These are phyloP conservation scores for Botrytis porri DNA, from an alignment of 2,329 filamentous ascomycete genomes.

Conservation along the genomic window DNA sequence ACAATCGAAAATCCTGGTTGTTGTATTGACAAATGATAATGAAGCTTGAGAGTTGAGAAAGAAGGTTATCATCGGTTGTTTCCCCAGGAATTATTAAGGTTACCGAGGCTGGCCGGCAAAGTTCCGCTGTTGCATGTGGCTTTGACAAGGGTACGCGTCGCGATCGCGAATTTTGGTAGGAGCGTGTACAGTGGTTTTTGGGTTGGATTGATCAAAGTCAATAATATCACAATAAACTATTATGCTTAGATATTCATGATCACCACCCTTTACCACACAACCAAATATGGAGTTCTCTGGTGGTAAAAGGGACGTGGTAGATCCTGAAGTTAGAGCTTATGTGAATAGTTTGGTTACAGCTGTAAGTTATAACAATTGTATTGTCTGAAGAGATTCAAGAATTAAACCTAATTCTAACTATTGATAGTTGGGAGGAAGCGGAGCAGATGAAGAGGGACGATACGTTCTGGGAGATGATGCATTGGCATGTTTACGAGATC, in stretches of 20 bases:
- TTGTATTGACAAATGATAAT: background rate
- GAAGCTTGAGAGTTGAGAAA: background rate
- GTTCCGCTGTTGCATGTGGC: constrained; percentile 4
- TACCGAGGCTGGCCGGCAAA: constrained; percentile 8
- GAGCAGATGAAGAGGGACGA: constrained; percentile 71
- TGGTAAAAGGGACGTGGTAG: constrained; percentile 61
- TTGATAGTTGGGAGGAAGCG: constrained; percentile 77
- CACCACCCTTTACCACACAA: constrained; percentile 7
- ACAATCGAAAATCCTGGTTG: background rate
- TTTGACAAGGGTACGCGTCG: constrained; percentile 21
- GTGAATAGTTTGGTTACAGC: constrained; percentile 92
- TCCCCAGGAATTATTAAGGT: constrained; percentile 10
- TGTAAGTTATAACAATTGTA: constrained; percentile 40
- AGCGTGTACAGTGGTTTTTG: constrained; percentile 29
- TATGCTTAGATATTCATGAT: background rate
- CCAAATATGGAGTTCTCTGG: constrained; percentile 54
- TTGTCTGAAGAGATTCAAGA: constrained; percentile 15
- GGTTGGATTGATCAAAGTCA: background rate
- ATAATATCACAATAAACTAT: background rate
- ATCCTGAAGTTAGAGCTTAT: constrained; percentile 89
- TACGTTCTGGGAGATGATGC: constrained; percentile 94
- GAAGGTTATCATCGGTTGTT: constrained; percentile 7
- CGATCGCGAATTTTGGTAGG: constrained; percentile 8
- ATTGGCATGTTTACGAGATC: constrained; percentile 83
- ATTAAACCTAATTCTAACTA: constrained; percentile 25